Conservation (phyloP, 1,284 basidiomycete species). For the Ustilago loliicola region DNA sequence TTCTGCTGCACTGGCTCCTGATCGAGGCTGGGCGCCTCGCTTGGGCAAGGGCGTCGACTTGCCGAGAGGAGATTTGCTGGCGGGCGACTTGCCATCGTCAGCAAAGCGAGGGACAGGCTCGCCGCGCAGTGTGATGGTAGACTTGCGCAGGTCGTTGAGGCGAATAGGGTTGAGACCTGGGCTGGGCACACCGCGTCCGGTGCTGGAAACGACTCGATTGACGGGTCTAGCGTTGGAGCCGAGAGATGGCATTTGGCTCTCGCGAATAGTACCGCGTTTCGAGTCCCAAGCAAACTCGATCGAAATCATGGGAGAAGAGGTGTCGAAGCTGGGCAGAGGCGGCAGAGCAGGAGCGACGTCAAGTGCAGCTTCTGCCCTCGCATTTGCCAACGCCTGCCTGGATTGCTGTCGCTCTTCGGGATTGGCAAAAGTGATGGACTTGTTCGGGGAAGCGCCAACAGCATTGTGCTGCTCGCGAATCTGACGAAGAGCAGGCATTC, state of each 20-base stretch:
- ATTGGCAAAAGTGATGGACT: constrained; percentile 29
- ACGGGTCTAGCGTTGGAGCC: constrained; percentile 29
- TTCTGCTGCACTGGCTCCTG: not conserved
- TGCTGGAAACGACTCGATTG: constrained; percentile 52
- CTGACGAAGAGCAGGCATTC: constrained; percentile 52
- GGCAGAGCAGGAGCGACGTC: constrained; percentile 42
- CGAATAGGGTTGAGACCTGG: constrained; percentile 34
- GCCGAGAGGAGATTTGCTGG: constrained; percentile 17
- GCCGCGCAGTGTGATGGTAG: constrained; percentile 30
- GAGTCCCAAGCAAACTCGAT: constrained; percentile 41
- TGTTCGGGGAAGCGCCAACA: constrained; percentile 4
- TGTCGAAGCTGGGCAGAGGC: constrained; percentile 43
- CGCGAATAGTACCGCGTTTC: constrained; percentile 23
- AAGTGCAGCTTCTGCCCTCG: constrained; percentile 8
- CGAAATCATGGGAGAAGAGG: constrained; percentile 51
- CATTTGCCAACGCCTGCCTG: constrained; percentile 10
- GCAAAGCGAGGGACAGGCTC: constrained; percentile 28
- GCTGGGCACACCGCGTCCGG: constrained; percentile 52
- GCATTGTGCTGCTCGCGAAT: constrained; percentile 36
- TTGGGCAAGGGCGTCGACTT: constrained; percentile 5
- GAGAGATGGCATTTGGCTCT: constrained; percentile 29
- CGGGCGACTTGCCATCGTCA: constrained; percentile 17
- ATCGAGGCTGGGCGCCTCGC: not conserved
- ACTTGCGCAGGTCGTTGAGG: constrained; percentile 44
- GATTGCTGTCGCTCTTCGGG: constrained; percentile 24